Evolutionary conservation across 495 filamentous ascomycete species (phyloP).

Genomic region (Penicillium salamii): DNA sequence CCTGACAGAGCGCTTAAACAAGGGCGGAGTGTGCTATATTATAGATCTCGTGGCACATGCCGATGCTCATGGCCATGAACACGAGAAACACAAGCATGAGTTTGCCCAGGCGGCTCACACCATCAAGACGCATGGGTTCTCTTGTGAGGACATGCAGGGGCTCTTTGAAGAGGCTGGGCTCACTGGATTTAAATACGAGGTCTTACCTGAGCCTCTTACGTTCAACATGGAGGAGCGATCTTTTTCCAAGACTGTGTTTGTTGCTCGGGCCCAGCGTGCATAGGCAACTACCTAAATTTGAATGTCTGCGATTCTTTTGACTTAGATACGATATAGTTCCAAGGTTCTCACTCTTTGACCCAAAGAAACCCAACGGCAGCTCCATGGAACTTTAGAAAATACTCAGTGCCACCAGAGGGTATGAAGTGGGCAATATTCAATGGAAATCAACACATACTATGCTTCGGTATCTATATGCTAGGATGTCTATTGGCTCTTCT

Average conservation of each 20-base stretch:
- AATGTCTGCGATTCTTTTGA: too few relatives aligned
- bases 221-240: constrained; percentile 26
- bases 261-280: constrained; percentile 31
- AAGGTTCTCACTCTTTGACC: too few relatives aligned
- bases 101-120: constrained; percentile 39
- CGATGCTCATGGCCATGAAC: constrained; percentile 18
- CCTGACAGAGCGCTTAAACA: constrained; percentile 57
- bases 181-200: constrained; percentile 40
- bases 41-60: constrained; percentile 56
- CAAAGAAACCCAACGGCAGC: too few relatives aligned
- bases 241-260: constrained; percentile 31
- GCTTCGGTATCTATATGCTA: too few relatives aligned
- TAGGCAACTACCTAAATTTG: too few relatives aligned
- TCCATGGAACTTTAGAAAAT: too few relatives aligned
- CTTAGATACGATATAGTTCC: too few relatives aligned
- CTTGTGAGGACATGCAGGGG: constrained; percentile 45
- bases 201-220: constrained; percentile 29
- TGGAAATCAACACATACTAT: too few relatives aligned
- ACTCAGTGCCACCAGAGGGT: too few relatives aligned
- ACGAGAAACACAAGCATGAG: constrained; percentile 16
- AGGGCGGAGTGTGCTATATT: constrained; percentile 62
- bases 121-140: constrained; percentile 58
- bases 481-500: background rate
- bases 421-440: too few relatives aligned
- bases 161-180: constrained; percentile 54